phyloP scores from a whole-genome alignment of 768 basidiomycete genomes.

The Russula earlei region DNA sequence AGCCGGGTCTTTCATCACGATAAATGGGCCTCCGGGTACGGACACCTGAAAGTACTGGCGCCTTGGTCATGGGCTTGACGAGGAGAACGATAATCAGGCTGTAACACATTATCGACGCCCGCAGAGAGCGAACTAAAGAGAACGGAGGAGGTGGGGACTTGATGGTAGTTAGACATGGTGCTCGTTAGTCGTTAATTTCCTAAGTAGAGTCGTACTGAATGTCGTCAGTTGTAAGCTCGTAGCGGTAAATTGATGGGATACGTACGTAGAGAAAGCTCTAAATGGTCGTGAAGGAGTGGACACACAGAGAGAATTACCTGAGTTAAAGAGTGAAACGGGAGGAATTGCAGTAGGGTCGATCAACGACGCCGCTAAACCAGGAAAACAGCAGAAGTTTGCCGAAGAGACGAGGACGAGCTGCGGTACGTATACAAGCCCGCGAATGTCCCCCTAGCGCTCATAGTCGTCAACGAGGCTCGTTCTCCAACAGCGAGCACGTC shows the following conservation, averaged over 20 bases:
- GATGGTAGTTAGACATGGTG: neutral
- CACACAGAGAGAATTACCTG: too few species aligned
- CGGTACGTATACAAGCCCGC: conserved; percentile 10
- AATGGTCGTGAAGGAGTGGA: neutral
- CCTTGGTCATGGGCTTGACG: neutral
- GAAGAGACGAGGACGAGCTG: neutral
- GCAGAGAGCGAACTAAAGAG: neutral
- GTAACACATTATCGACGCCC: neutral
- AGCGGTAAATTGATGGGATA: neutral
- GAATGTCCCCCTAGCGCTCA: neutral
- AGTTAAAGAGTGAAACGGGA: neutral
- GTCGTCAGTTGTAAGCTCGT: neutral
- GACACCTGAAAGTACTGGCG: neutral
- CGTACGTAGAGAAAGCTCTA: neutral
- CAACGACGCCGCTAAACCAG: conserved; percentile 14
- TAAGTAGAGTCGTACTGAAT: neutral
- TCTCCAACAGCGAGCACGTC: neutral
- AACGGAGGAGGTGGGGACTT: neutral
- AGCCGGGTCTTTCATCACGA: conserved; percentile 1
- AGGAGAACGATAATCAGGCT: neutral
- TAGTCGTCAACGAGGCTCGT: neutral
- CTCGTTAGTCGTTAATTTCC: neutral
- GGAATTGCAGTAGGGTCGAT: conserved; percentile 4
- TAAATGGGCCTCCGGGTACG: conserved; percentile 5
- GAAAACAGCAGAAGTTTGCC: neutral